phyloP scores from a whole-genome alignment of 2,329 filamentous ascomycete species.

The Colletotrichum lentis region DNA sequence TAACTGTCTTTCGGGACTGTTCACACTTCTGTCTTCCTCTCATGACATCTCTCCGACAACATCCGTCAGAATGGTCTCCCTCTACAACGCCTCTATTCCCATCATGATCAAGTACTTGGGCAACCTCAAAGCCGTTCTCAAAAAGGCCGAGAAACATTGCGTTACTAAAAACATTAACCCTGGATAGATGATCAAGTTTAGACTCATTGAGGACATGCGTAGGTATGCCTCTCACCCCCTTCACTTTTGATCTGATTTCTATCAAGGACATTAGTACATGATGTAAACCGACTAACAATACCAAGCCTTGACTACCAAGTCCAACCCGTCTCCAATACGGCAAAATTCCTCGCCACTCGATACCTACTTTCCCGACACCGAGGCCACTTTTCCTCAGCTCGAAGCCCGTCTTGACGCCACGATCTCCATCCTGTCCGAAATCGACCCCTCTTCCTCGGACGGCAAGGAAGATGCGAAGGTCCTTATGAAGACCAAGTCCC shows the following conservation, averaged over 20 bases:
- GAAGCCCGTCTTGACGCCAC: conserved; percentile 38
- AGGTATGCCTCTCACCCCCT: conserved; percentile 21
- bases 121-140: conserved; percentile 41
- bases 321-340: conserved; percentile 39
- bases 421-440: conserved; percentile 44
- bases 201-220: conserved; percentile 40
- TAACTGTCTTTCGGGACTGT: neutral
- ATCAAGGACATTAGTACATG: neutral
- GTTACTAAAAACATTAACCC: conserved; percentile 21
- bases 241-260: neutral
- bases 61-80: conserved; percentile 28
- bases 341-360: conserved; percentile 38
- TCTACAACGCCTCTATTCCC: conserved; percentile 38
- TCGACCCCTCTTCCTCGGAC: conserved; percentile 39
- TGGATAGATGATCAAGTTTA: conserved; percentile 39
- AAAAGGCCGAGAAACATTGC: conserved; percentile 32
- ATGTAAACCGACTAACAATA: neutral
- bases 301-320: conserved; percentile 40
- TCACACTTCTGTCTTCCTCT: neutral
- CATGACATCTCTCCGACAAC: neutral
- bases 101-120: conserved; percentile 45
- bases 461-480: conserved; percentile 41
- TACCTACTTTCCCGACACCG: conserved; percentile 37
- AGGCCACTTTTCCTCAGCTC: conserved; percentile 34
- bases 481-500: conserved; percentile 40